phyloP scores from a whole-genome alignment of 1,284 basidiomycete genomes.

The Sutorius eximius region DNA sequence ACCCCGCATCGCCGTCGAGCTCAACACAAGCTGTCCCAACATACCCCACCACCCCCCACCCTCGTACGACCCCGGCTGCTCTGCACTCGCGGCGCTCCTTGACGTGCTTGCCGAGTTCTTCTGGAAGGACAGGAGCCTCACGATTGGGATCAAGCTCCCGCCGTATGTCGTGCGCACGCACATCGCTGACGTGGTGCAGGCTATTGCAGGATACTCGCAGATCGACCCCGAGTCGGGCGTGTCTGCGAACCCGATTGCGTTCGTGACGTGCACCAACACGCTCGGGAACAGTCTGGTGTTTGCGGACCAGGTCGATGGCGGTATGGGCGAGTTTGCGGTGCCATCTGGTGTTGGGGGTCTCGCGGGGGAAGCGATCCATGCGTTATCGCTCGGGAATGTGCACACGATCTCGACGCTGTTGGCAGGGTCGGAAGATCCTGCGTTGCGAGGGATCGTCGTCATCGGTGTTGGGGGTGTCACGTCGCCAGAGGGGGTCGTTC shows the following conservation, averaged over 20 bases:
- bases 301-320: slow-evolving; percentile 43
- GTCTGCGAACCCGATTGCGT: slow-evolving; percentile 48
- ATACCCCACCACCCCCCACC: slow-evolving; percentile 62
- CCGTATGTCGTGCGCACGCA: slow-evolving; percentile 71
- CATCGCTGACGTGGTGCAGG: slow-evolving; percentile 54
- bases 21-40: slow-evolving; percentile 82
- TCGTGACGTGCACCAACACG: slow-evolving; percentile 77
- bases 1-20: slow-evolving; percentile 61
- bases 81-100: slow-evolving; percentile 39
- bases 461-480: slow-evolving; percentile 82
- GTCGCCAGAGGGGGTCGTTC: slow-evolving; percentile 49
- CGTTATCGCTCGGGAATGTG: slow-evolving; percentile 74
- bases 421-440: slow-evolving; percentile 38
- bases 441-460: slow-evolving; percentile 52
- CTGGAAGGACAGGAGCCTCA: slow-evolving; percentile 52
- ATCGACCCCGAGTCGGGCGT: slow-evolving; percentile 19
- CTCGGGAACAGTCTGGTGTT: slow-evolving; percentile 70
- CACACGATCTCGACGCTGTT: slow-evolving; percentile 58
- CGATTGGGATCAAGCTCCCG: slow-evolving; percentile 76
- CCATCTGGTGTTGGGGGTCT: slow-evolving; percentile 67
- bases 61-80: slow-evolving; percentile 51
- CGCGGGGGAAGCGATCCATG: slow-evolving; percentile 73
- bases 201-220: slow-evolving; percentile 37
- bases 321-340: slow-evolving; percentile 47
- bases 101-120: slow-evolving; percentile 50